Evolutionary conservation across 192 early-diverging fungal species (phyloP).

Genomic region (Pecoramyces ruminantium): DNA sequence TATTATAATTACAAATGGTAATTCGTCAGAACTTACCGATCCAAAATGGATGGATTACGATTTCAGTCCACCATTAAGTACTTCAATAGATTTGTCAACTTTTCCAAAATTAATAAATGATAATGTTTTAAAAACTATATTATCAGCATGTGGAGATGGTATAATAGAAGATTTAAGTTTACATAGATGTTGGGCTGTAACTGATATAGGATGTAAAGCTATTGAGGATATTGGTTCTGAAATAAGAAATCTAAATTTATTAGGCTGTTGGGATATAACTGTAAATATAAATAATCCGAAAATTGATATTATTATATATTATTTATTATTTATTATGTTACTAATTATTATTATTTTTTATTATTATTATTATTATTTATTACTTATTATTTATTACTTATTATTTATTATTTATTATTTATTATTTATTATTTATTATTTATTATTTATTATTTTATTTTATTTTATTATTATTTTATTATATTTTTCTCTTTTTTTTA

Average conservation of each 20-base stretch:
- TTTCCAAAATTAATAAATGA: background rate
- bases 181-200: background rate
- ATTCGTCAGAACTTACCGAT: background rate
- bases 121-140: background rate
- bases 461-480: too few species aligned
- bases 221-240: background rate
- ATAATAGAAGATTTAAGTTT: background rate
- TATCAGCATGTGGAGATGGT: background rate
- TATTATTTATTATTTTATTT: too few species aligned
- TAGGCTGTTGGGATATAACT: conserved; percentile 54
- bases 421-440: too few species aligned
- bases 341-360: too few species aligned
- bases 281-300: conserved; percentile 22
- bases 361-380: too few species aligned
- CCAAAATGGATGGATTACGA: background rate
- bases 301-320: conserved; percentile 16
- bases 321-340: too few species aligned
- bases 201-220: background rate
- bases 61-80: background rate
- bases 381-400: too few species aligned
- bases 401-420: too few species aligned
- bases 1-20: background rate
- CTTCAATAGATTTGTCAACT: background rate
- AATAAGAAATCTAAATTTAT: conserved; percentile 21
- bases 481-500: too few species aligned